Conservation (phyloP, 169 alveolate species). For the Plasmodium chabaudi region DNA sequence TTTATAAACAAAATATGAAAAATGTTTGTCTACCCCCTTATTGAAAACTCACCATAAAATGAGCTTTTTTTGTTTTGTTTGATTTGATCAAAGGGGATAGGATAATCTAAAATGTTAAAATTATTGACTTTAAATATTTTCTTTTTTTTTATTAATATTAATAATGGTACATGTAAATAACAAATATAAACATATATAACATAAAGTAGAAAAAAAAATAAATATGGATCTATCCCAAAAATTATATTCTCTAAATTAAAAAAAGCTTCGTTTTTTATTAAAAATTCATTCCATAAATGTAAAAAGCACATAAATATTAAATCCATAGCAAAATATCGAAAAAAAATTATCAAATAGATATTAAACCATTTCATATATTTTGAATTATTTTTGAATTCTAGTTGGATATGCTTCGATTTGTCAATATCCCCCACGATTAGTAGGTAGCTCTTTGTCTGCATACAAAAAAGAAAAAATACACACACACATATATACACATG, state of each 20-base stretch:
- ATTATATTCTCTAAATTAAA: slow-evolving; percentile 24
- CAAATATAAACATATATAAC: slow-evolving; percentile 28
- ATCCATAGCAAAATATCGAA: slow-evolving; percentile 47
- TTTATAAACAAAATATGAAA: no score
- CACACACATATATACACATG: not conserved
- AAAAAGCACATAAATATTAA: slow-evolving; percentile 40
- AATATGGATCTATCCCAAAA: slow-evolving; percentile 11
- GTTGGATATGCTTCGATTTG: slow-evolving; percentile 32
- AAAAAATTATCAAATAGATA: slow-evolving; percentile 28
- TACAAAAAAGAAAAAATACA: not conserved
- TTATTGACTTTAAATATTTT: not conserved
- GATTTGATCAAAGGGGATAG: not conserved
- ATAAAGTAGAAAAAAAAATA: slow-evolving; percentile 21
- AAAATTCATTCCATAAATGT: slow-evolving; percentile 25
- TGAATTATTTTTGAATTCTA: slow-evolving; percentile 20
- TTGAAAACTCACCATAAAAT: slow-evolving; percentile 9
- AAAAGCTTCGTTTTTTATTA: slow-evolving; percentile 5
- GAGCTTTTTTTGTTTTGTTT: not conserved
- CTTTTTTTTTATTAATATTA: slow-evolving; percentile 16
- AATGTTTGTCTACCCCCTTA: no score
- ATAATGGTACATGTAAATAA: slow-evolving; percentile 42
- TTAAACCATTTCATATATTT: slow-evolving; percentile 25
- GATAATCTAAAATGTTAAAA: slow-evolving; percentile 21
- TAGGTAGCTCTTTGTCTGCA: slow-evolving; percentile 10
- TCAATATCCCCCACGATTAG: slow-evolving; percentile 1